Base-by-base conservation (phyloP, 176 grass and related monocot species). In the Rhipidocladum racemiflorum region DNA sequence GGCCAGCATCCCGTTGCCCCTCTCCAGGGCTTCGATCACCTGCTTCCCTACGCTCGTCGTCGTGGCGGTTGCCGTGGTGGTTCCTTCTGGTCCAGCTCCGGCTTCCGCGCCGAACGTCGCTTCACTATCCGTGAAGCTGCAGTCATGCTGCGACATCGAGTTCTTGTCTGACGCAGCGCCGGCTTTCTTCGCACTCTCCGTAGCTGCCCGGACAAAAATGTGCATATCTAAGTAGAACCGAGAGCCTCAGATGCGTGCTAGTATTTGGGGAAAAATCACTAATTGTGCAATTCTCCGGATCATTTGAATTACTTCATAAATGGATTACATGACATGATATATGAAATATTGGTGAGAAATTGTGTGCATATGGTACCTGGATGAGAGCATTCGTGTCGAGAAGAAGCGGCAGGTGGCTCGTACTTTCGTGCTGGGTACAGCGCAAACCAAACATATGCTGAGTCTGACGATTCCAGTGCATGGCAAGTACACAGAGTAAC, bases 141-240 rank as follows among this genome's bases (percentile, higher is more conserved):
- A 74, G 40, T 85, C 70, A 1, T 89, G 88, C 77, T 81, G 73
- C 57, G 88, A 90, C 39, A 83, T 82, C 59, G 88, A 90, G 83
- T 86, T 90, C 78, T 86, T 86, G 72, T 86, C 88, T 4, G 88
- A 90, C 57, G 83, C 65, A 23, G 65, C 84, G 32, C 56, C 35
- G 13, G 30, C 70, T 75, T 82, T 90, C 88, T 82, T 86, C 3
- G 34, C 83, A 2, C 65, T 86, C 65, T 65, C 78, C 6, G 88
- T 86, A 53, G 18, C 83, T 89, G 72, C 0, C 11, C 57, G 27
- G 21, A 56, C 32, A 50, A 29, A 20, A 57, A 50, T 10, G 53
- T 9, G 53, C 53, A 23, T 18, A 51, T 23, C 16, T 3, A 30
- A 20, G 11, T n/a, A 73, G 14, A 17, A n/a, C 53, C 9, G 20